Base-by-base conservation (phyloP, 2,329 filamentous ascomycete species). In the Diaporthe sp. region DNA sequence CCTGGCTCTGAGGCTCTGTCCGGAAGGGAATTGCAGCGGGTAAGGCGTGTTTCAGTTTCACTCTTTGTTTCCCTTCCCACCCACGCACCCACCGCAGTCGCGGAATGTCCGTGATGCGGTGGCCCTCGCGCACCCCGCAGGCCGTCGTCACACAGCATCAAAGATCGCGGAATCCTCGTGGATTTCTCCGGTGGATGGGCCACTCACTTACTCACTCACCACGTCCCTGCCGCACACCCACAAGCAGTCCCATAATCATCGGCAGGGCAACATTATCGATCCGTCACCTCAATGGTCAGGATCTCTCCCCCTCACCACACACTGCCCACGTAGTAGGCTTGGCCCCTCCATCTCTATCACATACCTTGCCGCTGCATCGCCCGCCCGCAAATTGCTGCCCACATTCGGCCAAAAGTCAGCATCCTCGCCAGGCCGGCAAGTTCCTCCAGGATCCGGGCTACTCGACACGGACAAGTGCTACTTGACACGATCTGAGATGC, bases 301-400 rank as follows among this genome's bases (percentile, higher is more conserved):
- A 42, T 42, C 8, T 55, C 49, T 22, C 28, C 65, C 65, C 65
- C 65, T 70, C 65, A 42, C 28, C 49, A 25, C 49, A 42, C 49
- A 51, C 49, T 31, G 19, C 65, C 34, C 1, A 34, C 34, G 34
- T 34, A 34, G 34, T 37, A 19, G 46, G 15, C 65, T 53, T 53
- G 65, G 65, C 31, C 12, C 34, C 62, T 39, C 49, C 65, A 28
- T 51, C 65, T 42, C n/a, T 25, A 28, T 53, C 65, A 13, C 62
- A 34, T 31, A 68, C 46, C 31, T 37, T 37, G 62, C 31, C 19
- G 34, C 34, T 55, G 46, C 34, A 39, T 55, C 46, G 46, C 65
- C 65, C 65, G 65, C 46, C 46, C 65, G 65, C 65, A 70, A 70
- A 70, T 70, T 70, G 49, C 34, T 70, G 65, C 65, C 65, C 65